Evolutionary conservation across 2,329 filamentous ascomycete genomes (phyloP).

Genomic region (Xylaria sp.): DNA sequence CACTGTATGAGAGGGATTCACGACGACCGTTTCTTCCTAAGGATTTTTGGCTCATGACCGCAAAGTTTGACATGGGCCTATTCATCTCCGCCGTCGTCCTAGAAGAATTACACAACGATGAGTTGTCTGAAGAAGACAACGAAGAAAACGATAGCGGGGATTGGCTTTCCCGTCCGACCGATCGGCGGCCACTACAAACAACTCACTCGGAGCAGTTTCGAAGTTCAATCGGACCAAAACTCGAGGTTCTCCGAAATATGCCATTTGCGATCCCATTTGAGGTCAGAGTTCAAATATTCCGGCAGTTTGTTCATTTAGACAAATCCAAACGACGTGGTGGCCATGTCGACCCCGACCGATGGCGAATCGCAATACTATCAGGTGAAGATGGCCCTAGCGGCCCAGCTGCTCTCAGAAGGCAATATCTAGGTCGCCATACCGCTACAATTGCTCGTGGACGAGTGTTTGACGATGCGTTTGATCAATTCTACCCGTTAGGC

Average conservation of each 20-base stretch:
- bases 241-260: constrained; percentile 94
- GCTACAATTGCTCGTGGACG: constrained; percentile 81
- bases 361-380: constrained; percentile 71
- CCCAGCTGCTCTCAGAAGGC: constrained; percentile 42
- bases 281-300: constrained; percentile 90
- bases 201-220: constrained; percentile 76
- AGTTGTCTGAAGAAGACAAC: constrained; percentile 71
- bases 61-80: constrained; percentile 84
- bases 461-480: constrained; percentile 86
- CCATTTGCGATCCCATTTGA: constrained; percentile 96
- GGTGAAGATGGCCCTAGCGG: constrained; percentile 46
- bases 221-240: constrained; percentile 82
- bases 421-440: constrained; percentile 70
- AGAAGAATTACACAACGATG: constrained; percentile 83
- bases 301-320: constrained; percentile 89
- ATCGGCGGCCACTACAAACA: constrained; percentile 73
- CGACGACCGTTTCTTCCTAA: constrained; percentile 82
- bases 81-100: constrained; percentile 88
- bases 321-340: constrained; percentile 77
- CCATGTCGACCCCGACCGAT: constrained; percentile 75
- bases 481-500: constrained; percentile 82
- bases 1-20: constrained; percentile 94
- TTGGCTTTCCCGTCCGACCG: constrained; percentile 69
- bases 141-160: constrained; percentile 60
- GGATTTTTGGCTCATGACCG: constrained; percentile 95